A percentile compares a stretch with the other conserved stretches of the same genome.
phyloP scores from a whole-genome alignment of 108 stramenopile genomes.

The Skeletonema costatum region DNA sequence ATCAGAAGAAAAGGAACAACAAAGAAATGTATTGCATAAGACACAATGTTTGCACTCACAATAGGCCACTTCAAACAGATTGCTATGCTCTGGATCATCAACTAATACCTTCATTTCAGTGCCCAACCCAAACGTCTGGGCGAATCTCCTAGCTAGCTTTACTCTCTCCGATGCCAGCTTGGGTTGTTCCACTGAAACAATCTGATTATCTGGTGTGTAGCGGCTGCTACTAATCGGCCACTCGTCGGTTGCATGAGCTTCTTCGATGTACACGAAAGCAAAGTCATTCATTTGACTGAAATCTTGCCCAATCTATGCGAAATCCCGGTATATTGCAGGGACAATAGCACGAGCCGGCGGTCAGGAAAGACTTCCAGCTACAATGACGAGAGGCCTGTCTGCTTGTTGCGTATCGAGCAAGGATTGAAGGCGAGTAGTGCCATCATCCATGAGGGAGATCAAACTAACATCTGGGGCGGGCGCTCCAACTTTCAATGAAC shows the following conservation, averaged over 20 bases:
- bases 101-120: conserved; percentile 4
- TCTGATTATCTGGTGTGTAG: background rate
- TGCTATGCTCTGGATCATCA: background rate
- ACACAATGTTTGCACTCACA: background rate
- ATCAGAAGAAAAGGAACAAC: no score
- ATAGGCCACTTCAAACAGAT: conserved; percentile 2
- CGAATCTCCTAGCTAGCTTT: background rate
- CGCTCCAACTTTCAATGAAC: background rate
- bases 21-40: no score
- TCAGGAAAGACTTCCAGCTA: background rate
- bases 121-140: background rate
- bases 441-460: background rate
- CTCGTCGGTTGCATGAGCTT: background rate
- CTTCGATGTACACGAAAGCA: background rate
- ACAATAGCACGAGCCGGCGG: background rate
- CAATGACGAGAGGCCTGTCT: background rate
- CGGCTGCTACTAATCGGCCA: conserved; percentile 1
- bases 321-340: background rate
- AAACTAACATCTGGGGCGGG: background rate
- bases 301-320: background rate
- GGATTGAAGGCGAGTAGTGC: background rate
- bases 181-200: background rate
- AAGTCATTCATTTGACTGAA: background rate
- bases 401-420: background rate
- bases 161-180: background rate